Evolutionary conservation across 164 flowering plant genomes (phyloP).

Genomic region (Stephania cephalantha): DNA sequence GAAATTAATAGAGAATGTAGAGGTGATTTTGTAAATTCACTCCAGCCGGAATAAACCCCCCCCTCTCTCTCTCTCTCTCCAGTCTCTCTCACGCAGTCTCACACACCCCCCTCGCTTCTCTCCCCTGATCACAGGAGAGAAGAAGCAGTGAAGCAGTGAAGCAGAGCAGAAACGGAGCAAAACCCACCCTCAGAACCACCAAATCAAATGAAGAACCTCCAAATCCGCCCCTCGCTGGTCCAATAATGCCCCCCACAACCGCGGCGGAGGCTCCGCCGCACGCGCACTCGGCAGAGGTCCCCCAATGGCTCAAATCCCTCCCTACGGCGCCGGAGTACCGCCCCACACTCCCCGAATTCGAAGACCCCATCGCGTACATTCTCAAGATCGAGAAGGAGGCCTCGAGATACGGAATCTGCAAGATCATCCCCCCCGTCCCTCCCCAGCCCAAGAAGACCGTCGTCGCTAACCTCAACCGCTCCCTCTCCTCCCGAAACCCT

Average conservation of each 20-base stretch:
- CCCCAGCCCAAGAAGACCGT: slow-evolving; percentile 59
- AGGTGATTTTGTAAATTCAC: background rate
- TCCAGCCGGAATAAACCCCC: slow-evolving; percentile 10
- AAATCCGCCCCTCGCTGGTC: background rate
- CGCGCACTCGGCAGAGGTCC: slow-evolving; percentile 36
- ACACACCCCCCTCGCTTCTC: slow-evolving; percentile 6
- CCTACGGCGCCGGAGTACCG: slow-evolving; percentile 89
- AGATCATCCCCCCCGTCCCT: slow-evolving; percentile 91
- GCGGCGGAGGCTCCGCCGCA: slow-evolving; percentile 27
- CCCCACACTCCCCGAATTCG: slow-evolving; percentile 78
- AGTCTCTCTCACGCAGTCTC: background rate
- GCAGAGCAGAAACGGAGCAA: background rate
- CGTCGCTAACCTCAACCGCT: slow-evolving; percentile 60
- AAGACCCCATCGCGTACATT: slow-evolving; percentile 96
- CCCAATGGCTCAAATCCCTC: slow-evolving; percentile 77
- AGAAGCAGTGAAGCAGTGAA: slow-evolving; percentile 3
- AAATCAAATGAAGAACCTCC: slow-evolving; percentile 1
- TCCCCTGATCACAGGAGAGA: slow-evolving; percentile 9
- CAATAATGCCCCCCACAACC: slow-evolving; percentile 30
- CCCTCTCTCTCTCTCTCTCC: background rate
- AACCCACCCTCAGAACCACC: background rate
- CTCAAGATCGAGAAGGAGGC: slow-evolving; percentile 96
- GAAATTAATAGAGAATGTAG: slow-evolving; percentile 1
- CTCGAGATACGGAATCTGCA: slow-evolving; percentile 86
- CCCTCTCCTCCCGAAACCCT: slow-evolving; percentile 46